Evolutionary conservation across 2,329 filamentous ascomycete genomes (phyloP).

Genomic region (Cordyceps farinosa): DNA sequence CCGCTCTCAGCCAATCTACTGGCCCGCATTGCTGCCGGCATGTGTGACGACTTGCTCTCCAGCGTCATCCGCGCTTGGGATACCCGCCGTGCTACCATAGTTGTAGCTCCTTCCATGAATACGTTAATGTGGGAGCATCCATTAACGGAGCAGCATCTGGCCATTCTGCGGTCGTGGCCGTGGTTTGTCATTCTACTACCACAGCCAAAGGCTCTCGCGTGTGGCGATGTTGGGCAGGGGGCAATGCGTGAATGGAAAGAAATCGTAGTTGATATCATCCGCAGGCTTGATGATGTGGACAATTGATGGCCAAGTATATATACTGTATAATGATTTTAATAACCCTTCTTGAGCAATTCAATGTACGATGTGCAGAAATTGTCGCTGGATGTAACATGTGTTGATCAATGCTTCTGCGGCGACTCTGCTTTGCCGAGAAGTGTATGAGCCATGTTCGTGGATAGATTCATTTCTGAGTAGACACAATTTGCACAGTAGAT

Average conservation of each 20-base stretch:
- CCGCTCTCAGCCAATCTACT: slow-evolving; percentile 82
- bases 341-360: neutral
- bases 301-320: neutral
- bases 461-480: too few relatives aligned
- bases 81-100: slow-evolving; percentile 61
- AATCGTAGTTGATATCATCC: slow-evolving; percentile 60
- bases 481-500: too few relatives aligned
- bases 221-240: slow-evolving; percentile 77
- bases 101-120: slow-evolving; percentile 84
- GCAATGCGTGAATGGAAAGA: slow-evolving; percentile 80
- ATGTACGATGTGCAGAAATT: too few relatives aligned
- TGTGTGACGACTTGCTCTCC: slow-evolving; percentile 73
- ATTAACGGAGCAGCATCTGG: slow-evolving; percentile 69
- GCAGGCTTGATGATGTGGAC: neutral
- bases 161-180: slow-evolving; percentile 58
- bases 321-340: neutral
- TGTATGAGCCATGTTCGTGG: too few relatives aligned
- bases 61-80: slow-evolving; percentile 85
- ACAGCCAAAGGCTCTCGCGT: slow-evolving; percentile 74
- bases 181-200: slow-evolving; percentile 73
- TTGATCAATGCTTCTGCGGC: too few relatives aligned
- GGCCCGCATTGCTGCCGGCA: slow-evolving; percentile 76
- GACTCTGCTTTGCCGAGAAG: too few relatives aligned
- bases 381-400: too few relatives aligned
- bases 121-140: slow-evolving; percentile 88